Conservation (phyloP, 441 rosid species). For the Hura crepitans region DNA sequence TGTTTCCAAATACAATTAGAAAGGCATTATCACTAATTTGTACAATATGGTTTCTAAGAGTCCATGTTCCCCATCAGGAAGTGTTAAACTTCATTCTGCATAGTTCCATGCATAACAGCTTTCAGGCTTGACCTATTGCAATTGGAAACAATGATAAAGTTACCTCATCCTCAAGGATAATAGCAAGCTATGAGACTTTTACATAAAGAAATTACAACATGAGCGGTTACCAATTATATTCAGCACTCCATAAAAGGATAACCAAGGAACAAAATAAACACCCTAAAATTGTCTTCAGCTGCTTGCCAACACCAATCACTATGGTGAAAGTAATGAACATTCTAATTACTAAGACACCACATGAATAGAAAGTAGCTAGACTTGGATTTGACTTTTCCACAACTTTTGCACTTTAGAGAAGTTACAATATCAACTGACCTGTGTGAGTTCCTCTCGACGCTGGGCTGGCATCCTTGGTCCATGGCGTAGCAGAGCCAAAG, state of each 20-base stretch:
- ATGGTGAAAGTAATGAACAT: neutral
- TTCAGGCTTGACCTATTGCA: neutral
- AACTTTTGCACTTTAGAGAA: neutral
- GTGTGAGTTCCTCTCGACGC: conserved; percentile 68
- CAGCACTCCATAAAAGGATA: neutral
- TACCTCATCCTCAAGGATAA: neutral
- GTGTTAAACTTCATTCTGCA: neutral
- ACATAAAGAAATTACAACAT: neutral
- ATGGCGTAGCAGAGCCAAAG: conserved; percentile 90
- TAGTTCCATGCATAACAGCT: neutral
- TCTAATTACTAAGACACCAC: neutral
- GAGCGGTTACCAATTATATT: neutral
- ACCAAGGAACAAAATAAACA: conserved; percentile 9
- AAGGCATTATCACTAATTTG: too few relatives aligned
- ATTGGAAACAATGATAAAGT: too few relatives aligned
- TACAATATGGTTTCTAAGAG: neutral
- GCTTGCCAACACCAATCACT: neutral
- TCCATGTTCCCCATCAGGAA: neutral
- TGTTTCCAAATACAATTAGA: neutral
- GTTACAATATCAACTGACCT: conserved; percentile 36
- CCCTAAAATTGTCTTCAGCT: neutral
- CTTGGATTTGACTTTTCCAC: neutral
- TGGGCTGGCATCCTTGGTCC: conserved; percentile 72
- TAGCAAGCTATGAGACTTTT: neutral
- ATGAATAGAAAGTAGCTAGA: neutral